Conservation (phyloP, 805 yeast species). For the Cyberlindnera xishuangbannaensis region DNA sequence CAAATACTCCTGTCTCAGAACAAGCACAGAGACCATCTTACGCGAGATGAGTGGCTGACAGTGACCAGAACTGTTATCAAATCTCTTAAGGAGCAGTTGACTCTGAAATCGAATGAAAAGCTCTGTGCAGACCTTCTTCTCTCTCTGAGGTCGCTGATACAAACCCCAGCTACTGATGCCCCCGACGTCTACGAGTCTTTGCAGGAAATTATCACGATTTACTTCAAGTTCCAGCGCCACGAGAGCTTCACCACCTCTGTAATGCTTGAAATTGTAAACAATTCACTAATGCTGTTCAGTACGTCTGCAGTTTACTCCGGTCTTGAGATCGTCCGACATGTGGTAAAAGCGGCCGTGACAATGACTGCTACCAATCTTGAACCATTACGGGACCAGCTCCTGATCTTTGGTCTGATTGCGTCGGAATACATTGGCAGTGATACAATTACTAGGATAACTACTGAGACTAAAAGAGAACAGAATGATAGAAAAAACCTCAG, state of each 20-base stretch:
- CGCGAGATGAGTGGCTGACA: constrained; percentile 14
- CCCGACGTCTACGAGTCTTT: constrained; percentile 17
- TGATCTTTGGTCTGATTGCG: constrained; percentile 40
- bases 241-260: constrained; percentile 28
- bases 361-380: constrained; percentile 38
- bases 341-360: constrained; percentile 30
- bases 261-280: constrained; percentile 41
- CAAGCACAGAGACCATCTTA: constrained; percentile 18
- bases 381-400: constrained; percentile 36
- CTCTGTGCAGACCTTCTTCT: constrained; percentile 24
- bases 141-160: constrained; percentile 20
- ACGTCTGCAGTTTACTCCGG: constrained; percentile 35
- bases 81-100: constrained; percentile 9
- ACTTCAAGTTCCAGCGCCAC: constrained; percentile 19
- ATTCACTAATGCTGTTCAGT: constrained; percentile 35
- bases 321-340: constrained; percentile 33
- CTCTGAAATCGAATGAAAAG: constrained; percentile 20
- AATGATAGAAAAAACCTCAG: constrained; percentile 5
- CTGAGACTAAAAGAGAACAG: constrained; percentile 6
- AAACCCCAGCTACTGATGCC: constrained; percentile 23
- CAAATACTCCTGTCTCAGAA: constrained; percentile 20
- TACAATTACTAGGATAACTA: constrained; percentile 20
- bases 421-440: constrained; percentile 32
- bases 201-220: constrained; percentile 16
- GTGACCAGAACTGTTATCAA: constrained; percentile 9